Evolutionary conservation across 371 early-diverging fungal genomes (phyloP).

Genomic region (Umbelopsis sp.): DNA sequence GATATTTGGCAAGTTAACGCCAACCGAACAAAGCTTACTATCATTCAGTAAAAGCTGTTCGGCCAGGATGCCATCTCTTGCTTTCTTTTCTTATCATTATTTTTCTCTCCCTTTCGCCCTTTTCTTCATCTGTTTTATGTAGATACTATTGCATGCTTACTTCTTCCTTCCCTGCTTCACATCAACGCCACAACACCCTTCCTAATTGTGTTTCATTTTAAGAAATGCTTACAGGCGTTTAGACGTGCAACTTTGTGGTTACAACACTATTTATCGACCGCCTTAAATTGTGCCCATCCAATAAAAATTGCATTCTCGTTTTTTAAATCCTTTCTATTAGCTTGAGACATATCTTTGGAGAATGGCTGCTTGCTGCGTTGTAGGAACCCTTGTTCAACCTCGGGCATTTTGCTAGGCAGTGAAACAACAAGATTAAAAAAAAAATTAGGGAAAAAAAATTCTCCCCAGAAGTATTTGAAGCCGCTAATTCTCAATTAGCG

Average conservation of each 20-base stretch:
- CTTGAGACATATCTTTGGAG: too few relatives aligned
- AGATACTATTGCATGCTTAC: slow-evolving; percentile 18
- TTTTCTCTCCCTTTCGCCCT: background rate
- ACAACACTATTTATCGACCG: too few relatives aligned
- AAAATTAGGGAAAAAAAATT: background rate
- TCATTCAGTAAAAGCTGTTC: slow-evolving; percentile 41
- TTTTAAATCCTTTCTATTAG: too few relatives aligned
- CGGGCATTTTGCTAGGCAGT: too few relatives aligned
- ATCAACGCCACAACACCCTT: background rate
- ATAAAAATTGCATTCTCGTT: too few relatives aligned
- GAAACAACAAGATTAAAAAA: background rate
- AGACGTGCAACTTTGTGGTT: too few relatives aligned
- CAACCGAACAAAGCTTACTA: slow-evolving; percentile 64
- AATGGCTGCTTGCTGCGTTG: too few relatives aligned
- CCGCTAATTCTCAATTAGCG: background rate
- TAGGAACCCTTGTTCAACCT: too few relatives aligned
- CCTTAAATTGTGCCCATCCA: too few relatives aligned
- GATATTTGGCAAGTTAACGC: slow-evolving; percentile 77
- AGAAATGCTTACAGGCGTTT: too few relatives aligned
- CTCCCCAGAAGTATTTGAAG: background rate
- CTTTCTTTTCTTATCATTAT: too few relatives aligned
- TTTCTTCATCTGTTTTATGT: slow-evolving; percentile 19
- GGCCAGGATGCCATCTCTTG: background rate
- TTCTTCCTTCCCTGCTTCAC: slow-evolving; percentile 6
- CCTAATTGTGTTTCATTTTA: slow-evolving; percentile 14